These are phyloP conservation scores for Tetracentron sinense DNA, from an alignment of 164 flowering plant genomes.

Conservation along the genomic window DNA sequence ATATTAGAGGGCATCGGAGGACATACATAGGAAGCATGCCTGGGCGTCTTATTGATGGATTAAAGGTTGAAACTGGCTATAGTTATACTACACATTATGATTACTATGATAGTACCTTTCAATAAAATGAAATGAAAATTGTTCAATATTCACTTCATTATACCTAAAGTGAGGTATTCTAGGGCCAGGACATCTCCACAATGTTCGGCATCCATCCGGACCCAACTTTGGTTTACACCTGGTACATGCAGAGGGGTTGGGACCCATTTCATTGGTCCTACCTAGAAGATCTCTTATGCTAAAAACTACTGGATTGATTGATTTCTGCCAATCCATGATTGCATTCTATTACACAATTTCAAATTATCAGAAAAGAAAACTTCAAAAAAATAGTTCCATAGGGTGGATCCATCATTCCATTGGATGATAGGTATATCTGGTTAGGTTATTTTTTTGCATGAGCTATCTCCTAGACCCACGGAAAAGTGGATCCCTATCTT, in stretches of 20 bases:
- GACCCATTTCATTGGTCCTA: neutral
- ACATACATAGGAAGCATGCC: slow-evolving; percentile 99
- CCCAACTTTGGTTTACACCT: neutral
- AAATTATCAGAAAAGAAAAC: too few species aligned
- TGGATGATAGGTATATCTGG: neutral
- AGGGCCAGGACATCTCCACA: neutral
- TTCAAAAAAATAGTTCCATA: too few species aligned
- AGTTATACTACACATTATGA: neutral
- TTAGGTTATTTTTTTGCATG: neutral
- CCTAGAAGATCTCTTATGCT: neutral
- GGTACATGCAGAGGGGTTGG: neutral
- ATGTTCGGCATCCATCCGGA: neutral
- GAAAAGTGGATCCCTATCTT: neutral
- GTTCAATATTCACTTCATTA: too few species aligned
- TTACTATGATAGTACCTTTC: too few species aligned
- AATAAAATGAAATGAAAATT: too few species aligned
- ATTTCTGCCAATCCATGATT: neutral
- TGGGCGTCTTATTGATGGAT: slow-evolving; percentile 96
- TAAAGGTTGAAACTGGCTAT: slow-evolving; percentile 57
- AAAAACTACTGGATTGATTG: neutral
- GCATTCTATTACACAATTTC: too few species aligned
- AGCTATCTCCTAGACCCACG: neutral
- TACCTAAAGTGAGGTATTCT: too few species aligned
- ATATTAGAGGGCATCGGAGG: slow-evolving; percentile 96
- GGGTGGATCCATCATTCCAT: too few species aligned